These are phyloP conservation scores for Lasiosphaeris hirsuta DNA, from an alignment of 495 filamentous ascomycete species.

Conservation along the genomic window DNA sequence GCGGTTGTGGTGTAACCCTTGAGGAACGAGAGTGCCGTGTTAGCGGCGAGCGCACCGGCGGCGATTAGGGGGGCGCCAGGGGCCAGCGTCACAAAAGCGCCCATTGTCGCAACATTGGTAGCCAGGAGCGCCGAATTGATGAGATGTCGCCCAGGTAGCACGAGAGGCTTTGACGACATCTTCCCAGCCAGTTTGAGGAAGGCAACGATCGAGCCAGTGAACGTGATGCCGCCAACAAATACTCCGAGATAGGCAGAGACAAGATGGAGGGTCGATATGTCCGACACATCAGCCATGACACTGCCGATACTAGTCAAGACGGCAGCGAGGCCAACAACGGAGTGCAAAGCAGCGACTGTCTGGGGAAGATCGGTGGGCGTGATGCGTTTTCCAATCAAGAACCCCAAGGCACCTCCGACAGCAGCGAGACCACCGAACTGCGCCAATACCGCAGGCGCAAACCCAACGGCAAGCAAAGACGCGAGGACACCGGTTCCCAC, in stretches of 20 bases:
- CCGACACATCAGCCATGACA: conserved; percentile 63
- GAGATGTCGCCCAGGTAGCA: conserved; percentile 64
- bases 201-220: conserved; percentile 78
- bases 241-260: conserved; percentile 78
- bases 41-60: conserved; percentile 67
- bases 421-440: conserved; percentile 72
- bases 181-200: conserved; percentile 74
- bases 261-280: conserved; percentile 69
- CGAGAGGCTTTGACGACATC: conserved; percentile 70
- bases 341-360: conserved; percentile 77
- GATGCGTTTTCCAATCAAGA: conserved; percentile 75
- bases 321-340: conserved; percentile 76
- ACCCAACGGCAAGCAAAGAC: conserved; percentile 73
- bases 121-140: conserved; percentile 68
- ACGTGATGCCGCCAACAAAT: conserved; percentile 76
- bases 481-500: conserved; percentile 74
- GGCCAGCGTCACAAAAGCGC: conserved; percentile 71
- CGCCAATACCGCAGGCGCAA: conserved; percentile 64
- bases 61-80: conserved; percentile 70
- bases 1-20: conserved; percentile 81
- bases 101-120: conserved; percentile 73
- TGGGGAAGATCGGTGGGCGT: conserved; percentile 78
- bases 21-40: conserved; percentile 69
- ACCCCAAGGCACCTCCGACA: conserved; percentile 57
- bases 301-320: conserved; percentile 80